Evolutionary conservation across 163 green algal genomes (phyloP).

Genomic region (Chlamydomonas reinhardtii): DNA sequence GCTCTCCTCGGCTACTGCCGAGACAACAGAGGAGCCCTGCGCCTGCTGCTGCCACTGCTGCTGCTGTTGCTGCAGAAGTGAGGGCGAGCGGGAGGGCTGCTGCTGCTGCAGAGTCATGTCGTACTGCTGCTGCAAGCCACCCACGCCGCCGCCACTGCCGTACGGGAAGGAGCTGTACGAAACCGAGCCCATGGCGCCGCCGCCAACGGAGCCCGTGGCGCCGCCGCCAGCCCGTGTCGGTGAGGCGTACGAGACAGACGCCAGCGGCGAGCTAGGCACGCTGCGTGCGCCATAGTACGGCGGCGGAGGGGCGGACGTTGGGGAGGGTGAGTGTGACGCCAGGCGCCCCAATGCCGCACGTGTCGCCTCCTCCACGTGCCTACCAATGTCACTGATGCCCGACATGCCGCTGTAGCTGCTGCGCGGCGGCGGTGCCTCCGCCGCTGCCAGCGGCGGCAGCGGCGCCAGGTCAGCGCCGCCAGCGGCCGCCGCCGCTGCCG

Average conservation of each 20-base stretch:
- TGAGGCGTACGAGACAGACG: background rate
- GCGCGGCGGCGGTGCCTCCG: background rate
- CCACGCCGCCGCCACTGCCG: too few relatives aligned
- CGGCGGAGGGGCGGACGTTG: background rate
- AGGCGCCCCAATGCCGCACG: background rate
- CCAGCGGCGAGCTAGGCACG: background rate
- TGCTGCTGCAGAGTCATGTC: too few relatives aligned
- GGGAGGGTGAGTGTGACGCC: background rate
- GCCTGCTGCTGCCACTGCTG: background rate
- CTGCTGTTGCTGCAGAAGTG: background rate
- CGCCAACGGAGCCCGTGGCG: background rate
- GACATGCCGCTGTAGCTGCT: slow-evolving; percentile 2
- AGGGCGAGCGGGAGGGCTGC: background rate
- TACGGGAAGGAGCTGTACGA: background rate
- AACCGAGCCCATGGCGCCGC: background rate
- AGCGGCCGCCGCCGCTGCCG: background rate
- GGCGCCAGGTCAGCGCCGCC: background rate
- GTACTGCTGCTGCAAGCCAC: too few relatives aligned
- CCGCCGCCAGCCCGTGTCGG: background rate
- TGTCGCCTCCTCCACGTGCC: slow-evolving; percentile 14
- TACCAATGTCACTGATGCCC: background rate
- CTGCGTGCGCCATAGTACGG: background rate
- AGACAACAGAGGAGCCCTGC: background rate
- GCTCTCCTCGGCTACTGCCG: background rate
- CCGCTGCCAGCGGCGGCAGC: background rate